Evolutionary conservation across 345 rosid genomes (phyloP), one percentile per base, ranked within the genome.

Genomic region (Noccaea bulbosa): DNA sequence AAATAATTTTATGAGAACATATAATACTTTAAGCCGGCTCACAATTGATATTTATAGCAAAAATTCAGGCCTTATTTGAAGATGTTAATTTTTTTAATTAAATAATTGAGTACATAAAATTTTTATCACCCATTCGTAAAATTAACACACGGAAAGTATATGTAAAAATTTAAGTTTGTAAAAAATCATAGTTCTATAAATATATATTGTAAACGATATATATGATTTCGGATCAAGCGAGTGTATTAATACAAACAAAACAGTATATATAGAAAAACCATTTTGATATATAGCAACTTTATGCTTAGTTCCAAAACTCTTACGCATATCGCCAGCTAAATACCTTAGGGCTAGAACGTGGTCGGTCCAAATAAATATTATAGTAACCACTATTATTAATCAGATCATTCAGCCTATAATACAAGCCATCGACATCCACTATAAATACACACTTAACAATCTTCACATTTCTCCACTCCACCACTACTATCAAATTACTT

Each of bases 291-390:
- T 45, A 63, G 11, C 70, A 63, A 69, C 70, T 65, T 7, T 63
- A 35, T 35, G 62, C 40, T 34, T 32, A 20, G n/a, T 27, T 73
- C 59, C 71, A 73, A 67, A 67, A 46, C 22, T 37, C 37, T 15
- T 17, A 46, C 27, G 40, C 63, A 1, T 27, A 39, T 47, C 52
- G 71, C 77, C 77, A 73, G 77, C 77, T 73, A 65, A 56, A 65
- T 56, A 38, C 71, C 71, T 44, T 38, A 45, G 34, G 65, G 65
- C 51, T 22, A 27, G 22, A 73, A 73, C 77, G 32, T 73, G 77
- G 65, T 39, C 71, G 71, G 66, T 65, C 65, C 70, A 72, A 12
- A 47, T 55, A 62, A 22, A 45, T 35, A 54, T 7, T 41, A 41
- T 11, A 71, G 12, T 9, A 46, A 45, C 9, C 40, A 24, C 63